Evolutionary conservation across 2,329 filamentous ascomycete species (phyloP), one percentile per base, ranked within the genome.

Genomic region (Didymella keratinophila): DNA sequence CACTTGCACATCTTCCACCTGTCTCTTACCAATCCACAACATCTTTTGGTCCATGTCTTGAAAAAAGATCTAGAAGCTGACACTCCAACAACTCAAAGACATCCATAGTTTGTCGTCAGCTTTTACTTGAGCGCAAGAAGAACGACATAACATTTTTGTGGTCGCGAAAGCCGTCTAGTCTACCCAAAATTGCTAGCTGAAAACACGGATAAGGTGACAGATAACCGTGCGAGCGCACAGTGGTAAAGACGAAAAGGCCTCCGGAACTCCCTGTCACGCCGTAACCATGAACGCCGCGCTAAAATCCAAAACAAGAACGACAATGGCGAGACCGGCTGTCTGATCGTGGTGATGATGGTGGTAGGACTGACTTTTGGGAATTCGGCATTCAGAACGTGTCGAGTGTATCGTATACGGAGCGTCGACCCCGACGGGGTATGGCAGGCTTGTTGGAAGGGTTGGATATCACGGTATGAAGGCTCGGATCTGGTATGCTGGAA

Each of bases 261-360:
- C 44, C 28, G 21, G 28, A 48, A 52, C 36, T 18, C 47, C 41
- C 42, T 25, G 14, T 23, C 37, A 42, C 55, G 25, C 44, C 44
- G 23, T 58, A 10, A 49, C 50, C 56, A 25, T 53, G 25, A 58
- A 58, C 56, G 56, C 56, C 56, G 39, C 56, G 56, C 56, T 58
- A 58, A 58, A 52, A 4, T 36, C 23, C 36, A 43, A 30, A 52
- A 23, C 10, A 48, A 18, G 3, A 47, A 37, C 25, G 34, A 41
- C 8, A 27, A 45, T 41, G 18, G 44, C 4, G 21, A 32, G 11
- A 27, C 25, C 16, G n/a, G 25, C 32, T 28, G 43, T 27, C 28
- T 16, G n/a, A 8, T 20, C 12, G 25, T 30, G 8, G 11, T 30
- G 7, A n/a, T 30, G 25, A n/a, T 47, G 28, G 44, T 34, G 18